Percentiles rank a stretch among this genome's conserved stretches.
These are phyloP conservation scores for Xylariaceae sp. DNA, from an alignment of 2,329 filamentous ascomycete species.

Conservation along the genomic window DNA sequence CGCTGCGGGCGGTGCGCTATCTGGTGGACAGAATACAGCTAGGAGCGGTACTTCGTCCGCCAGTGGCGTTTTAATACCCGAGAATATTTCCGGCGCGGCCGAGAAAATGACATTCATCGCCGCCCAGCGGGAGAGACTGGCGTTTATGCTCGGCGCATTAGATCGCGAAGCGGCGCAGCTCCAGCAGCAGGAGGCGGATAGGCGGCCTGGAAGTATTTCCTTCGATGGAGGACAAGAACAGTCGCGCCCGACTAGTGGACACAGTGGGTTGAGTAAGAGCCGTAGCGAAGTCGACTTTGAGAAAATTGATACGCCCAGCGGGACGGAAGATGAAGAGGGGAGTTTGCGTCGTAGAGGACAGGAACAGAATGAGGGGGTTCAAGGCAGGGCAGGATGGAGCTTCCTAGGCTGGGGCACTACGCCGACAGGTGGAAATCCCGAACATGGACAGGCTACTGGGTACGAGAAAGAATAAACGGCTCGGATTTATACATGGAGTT, in stretches of 20 bases:
- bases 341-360: constrained; percentile 29
- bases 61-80: constrained; percentile 65
- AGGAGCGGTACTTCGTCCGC: constrained; percentile 37
- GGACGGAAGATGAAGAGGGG: constrained; percentile 48
- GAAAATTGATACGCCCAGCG: constrained; percentile 74
- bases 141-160: constrained; percentile 69
- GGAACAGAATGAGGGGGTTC: constrained; percentile 8
- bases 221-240: constrained; percentile 33
- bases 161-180: constrained; percentile 72
- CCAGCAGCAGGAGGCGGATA: constrained; percentile 35
- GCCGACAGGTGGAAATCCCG: constrained; percentile 22
- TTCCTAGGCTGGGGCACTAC: constrained; percentile 28
- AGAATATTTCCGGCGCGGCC: constrained; percentile 57
- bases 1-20: constrained; percentile 42
- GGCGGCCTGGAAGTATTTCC: constrained; percentile 26
- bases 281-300: constrained; percentile 87
- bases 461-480: constrained; percentile 2
- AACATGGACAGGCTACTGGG: constrained; percentile 25
- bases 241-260: constrained; percentile 44
- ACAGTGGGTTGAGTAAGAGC: constrained; percentile 68
- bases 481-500: constrained; percentile 16
- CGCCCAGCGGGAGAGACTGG: constrained; percentile 73
- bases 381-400: constrained; percentile 16
- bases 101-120: constrained; percentile 73
- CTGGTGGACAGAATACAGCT: no score